These are phyloP conservation scores for Wallacemonas sp. DNA, from an alignment of 208 protist genomes.

Conservation along the genomic window DNA sequence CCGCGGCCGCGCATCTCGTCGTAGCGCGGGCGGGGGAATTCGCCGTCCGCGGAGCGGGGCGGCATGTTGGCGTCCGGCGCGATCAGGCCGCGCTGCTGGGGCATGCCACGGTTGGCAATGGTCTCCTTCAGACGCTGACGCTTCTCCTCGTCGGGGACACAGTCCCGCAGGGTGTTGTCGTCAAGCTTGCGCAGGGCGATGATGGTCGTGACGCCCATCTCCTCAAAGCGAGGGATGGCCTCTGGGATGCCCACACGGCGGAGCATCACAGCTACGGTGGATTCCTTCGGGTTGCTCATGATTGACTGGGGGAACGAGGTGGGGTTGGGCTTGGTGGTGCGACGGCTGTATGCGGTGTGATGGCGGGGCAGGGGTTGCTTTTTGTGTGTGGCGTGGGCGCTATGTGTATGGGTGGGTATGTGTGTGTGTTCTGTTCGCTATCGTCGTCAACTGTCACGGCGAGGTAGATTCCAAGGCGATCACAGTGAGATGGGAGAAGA, in stretches of 20 bases:
- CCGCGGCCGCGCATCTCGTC: constrained; percentile 32
- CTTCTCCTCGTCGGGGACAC: constrained; percentile 78
- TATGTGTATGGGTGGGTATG: too few relatives aligned
- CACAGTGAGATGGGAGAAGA: not conserved
- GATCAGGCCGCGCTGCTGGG: constrained; percentile 44
- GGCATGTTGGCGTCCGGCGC: constrained; percentile 26
- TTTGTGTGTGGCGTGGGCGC: too few relatives aligned
- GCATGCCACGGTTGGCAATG: constrained; percentile 68
- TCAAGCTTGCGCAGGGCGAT: constrained; percentile 74
- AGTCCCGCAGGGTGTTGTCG: constrained; percentile 58
- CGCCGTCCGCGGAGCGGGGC: constrained; percentile 34
- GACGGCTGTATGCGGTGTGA: not conserved
- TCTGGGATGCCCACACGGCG: constrained; percentile 74
- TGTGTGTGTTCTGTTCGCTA: too few relatives aligned
- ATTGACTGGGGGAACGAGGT: not conserved
- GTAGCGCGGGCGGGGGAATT: constrained; percentile 29
- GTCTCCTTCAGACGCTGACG: constrained; percentile 64
- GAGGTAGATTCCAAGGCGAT: too few relatives aligned
- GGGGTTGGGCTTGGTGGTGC: not conserved
- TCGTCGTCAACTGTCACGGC: not conserved
- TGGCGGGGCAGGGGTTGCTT: too few relatives aligned
- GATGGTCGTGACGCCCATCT: constrained; percentile 73
- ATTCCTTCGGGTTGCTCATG: constrained; percentile 13
- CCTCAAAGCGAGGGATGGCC: constrained; percentile 69
- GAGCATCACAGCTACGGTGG: constrained; percentile 77